Base-by-base conservation (phyloP, 306 rosid genomes). In the Fragaria ananassa region DNA sequence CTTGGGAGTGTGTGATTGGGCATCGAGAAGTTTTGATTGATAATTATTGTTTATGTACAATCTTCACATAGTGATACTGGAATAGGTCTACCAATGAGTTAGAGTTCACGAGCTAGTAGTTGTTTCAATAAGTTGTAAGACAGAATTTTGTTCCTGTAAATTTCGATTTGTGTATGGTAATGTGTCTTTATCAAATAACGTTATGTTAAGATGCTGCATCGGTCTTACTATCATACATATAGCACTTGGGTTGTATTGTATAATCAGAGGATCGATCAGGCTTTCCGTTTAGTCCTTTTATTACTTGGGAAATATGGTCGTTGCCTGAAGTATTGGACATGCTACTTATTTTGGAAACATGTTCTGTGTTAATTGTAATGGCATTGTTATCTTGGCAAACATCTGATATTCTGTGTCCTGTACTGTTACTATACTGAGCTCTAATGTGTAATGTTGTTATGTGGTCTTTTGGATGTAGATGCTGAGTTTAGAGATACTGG, bases 401-500 rank as follows among this genome's bases (percentile, higher is more conserved):
- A 23, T 56, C 17, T 15, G 37, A 17, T 19, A 17, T 42, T 44
- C 19, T 45, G 42, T 31, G 29, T 41, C 15, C 1, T 42, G 45
- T 8, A 42, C 45, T 42, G 45, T 42, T 29, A 39, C 42, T 39
- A 6, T 39, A 39, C 45, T 0, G 45, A 42, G 11, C 10, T 8
- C 10, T 42, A 14, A 2, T 1, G 2, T 9, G 31, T 60, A 3
- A 11, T 29, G 19, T 19, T 74, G 35, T 47, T 35, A 39, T 44
- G 41, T 68, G 69, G 3, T 60, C 58, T 65, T 74, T 61, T 66
- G 62, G 25, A 10, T 70, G 23, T 68, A 91, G 99, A 96, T 86
- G 89, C 93, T 23, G 98, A 89, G 82, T 91, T 96, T 80, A 84
- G 88, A 88, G 81, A 91, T 76, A 93, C 98, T 1, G 99, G 99